Evolutionary conservation across 306 rosid genomes (phyloP).

Genomic region (Amphicarpaea edgeworthii): DNA sequence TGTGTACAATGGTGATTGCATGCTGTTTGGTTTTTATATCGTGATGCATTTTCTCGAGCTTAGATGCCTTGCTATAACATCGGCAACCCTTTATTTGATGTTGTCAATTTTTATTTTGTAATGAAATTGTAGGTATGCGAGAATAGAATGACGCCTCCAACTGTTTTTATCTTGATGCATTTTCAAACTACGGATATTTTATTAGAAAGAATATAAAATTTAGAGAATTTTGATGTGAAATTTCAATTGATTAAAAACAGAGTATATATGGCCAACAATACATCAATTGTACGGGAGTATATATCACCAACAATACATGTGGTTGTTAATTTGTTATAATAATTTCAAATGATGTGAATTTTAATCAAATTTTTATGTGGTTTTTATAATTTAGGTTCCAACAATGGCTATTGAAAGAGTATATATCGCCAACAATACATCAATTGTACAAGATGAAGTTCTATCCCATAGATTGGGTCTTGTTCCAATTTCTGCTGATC

Average conservation of each 20-base stretch:
- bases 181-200: too few relatives aligned
- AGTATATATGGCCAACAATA: constrained; percentile 84
- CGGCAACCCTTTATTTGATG: background rate
- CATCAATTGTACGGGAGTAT: constrained; percentile 82
- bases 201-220: too few relatives aligned
- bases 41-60: background rate
- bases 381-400: constrained; percentile 67
- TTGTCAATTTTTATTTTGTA: background rate
- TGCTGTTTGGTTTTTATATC: constrained; percentile 12
- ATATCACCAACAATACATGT: too few relatives aligned
- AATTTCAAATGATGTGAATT: too few relatives aligned
- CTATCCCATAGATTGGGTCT: constrained; percentile 97
- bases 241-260: too few relatives aligned
- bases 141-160: background rate
- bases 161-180: too few relatives aligned
- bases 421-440: constrained; percentile 84
- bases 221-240: too few relatives aligned
- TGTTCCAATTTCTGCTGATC: constrained; percentile 85
- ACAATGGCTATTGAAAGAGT: constrained; percentile 98
- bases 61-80: constrained; percentile 15
- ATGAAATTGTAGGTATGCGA: background rate
- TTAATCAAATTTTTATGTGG: constrained; percentile 29
- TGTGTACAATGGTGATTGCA: background rate
- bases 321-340: too few relatives aligned
- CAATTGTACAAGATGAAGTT: constrained; percentile 92